Conservation (phyloP, 2,329 filamentous ascomycete species). For the Akanthomyces uredinophilus region DNA sequence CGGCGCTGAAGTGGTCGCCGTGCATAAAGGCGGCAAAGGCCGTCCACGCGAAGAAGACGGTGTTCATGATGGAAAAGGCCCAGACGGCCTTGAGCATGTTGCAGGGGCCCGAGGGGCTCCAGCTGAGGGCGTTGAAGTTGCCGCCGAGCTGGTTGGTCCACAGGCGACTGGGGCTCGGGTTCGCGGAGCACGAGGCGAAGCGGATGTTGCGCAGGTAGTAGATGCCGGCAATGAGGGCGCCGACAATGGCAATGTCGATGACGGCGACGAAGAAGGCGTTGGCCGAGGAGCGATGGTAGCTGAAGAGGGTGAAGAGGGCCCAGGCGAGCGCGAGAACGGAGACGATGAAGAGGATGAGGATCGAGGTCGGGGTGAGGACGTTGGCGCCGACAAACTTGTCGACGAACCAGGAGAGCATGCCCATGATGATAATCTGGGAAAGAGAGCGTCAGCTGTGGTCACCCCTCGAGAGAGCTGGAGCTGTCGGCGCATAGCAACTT, state of each 20-base stretch:
- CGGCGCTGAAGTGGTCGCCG: conserved; percentile 47
- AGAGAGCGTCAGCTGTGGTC: conserved; percentile 10
- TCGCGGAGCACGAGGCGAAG: conserved; percentile 62
- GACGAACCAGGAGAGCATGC: conserved; percentile 64
- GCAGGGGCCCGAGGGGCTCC: conserved; percentile 69
- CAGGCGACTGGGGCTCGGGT: conserved; percentile 43
- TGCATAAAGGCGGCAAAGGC: conserved; percentile 61
- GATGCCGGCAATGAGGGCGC: conserved; percentile 58
- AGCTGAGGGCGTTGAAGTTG: conserved; percentile 50
- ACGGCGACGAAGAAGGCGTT: conserved; percentile 59
- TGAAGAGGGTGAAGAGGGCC: conserved; percentile 61
- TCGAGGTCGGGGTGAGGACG: conserved; percentile 54
- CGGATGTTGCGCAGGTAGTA: conserved; percentile 56
- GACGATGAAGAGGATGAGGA: conserved; percentile 64
- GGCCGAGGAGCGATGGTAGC: conserved; percentile 56
- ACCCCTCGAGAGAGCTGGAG: neutral
- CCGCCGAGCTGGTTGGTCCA: conserved; percentile 58
- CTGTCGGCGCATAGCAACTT: neutral
- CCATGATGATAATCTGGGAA: conserved; percentile 55
- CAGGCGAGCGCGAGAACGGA: conserved; percentile 58
- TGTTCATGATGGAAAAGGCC: conserved; percentile 86
- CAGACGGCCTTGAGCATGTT: conserved; percentile 88
- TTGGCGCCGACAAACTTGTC: conserved; percentile 53
- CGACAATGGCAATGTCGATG: conserved; percentile 57
- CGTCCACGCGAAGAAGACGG: conserved; percentile 74